Evolutionary conservation across 208 protist genomes (phyloP), one percentile per base, ranked within the genome.

Genomic region (Acanthamoeba sp.): DNA sequence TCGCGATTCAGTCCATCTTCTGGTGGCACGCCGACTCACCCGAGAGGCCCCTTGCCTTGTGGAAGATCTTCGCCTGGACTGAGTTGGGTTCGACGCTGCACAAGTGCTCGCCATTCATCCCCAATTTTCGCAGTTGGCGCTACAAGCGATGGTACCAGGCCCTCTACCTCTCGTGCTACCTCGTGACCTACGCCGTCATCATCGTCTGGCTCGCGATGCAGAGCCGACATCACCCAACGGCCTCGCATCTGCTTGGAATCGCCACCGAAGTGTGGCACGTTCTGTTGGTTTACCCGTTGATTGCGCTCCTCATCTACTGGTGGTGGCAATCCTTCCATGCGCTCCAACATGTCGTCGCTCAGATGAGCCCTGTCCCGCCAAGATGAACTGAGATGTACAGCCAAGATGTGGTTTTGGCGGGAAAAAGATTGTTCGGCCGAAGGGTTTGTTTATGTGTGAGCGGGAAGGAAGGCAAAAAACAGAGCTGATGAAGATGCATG

Each of bases 141-240:
- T 59, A 3, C 24, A 52, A 87, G 32, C 12, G 78, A 40, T 40
- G 16, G 29, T 87, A 87, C 78, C 78, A 87, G 78, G 50, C 50
- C n/a, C 34, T 87, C 78, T 87, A 87, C 78, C 78, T 87, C 48
- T 7, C 34, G 27, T 87, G 78, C 50, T 87, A 87, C 50, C 40
- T 87, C 7, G 40, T 87, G 5, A 59, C 45, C 48, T 87, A 87
- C 78, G 78, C 78, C 45, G 5, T 87, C 50, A 62, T 87, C 38
- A 59, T 87, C 27, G 78, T 87, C 22, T 87, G 50, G 40, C 18
- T 87, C 27, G 45, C 78, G 14, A 18, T 9, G 10, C 36, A 27
- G 29, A 32, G 36, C 69, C 36, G 20, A 7, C 69, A 78, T 27
- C 69, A 78, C 20, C 69, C 69, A 2, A 48, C 69, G 7, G 7